Conservation (phyloP, 177 flowering plant species). For the Telopea speciosissima region DNA sequence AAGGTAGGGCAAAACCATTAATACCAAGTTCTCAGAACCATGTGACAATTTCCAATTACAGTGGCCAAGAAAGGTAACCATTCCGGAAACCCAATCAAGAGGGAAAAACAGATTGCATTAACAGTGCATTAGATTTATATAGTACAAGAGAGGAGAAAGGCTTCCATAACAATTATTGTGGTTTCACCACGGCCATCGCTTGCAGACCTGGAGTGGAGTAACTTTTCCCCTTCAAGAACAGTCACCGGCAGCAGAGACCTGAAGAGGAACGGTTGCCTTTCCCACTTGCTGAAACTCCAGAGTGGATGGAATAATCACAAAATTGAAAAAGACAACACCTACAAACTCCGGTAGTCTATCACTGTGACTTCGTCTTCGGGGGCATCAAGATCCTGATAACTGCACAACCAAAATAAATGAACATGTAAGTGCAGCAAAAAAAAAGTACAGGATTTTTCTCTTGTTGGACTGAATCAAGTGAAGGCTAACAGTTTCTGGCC, state of each 20-base stretch:
- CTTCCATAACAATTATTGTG: background rate
- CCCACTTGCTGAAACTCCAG: background rate
- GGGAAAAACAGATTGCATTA: background rate
- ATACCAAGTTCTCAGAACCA: background rate
- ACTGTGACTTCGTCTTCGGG: slow-evolving; percentile 99
- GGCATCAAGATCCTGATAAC: slow-evolving; percentile 96
- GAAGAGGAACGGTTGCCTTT: background rate
- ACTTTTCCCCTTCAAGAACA: too few relatives aligned
- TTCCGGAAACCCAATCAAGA: background rate
- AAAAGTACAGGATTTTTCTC: background rate
- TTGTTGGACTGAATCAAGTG: too few relatives aligned
- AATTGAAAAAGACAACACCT: slow-evolving; percentile 11
- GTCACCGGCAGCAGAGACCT: background rate
- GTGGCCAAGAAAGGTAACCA: background rate
- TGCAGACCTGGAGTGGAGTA: background rate
- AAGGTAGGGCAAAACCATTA: background rate
- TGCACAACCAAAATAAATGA: slow-evolving; percentile 27
- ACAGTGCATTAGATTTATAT: too few relatives aligned
- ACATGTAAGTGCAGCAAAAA: background rate
- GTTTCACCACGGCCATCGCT: background rate
- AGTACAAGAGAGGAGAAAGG: background rate
- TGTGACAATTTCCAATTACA: background rate
- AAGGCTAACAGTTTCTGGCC: background rate
- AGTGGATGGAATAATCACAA: background rate
- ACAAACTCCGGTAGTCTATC: slow-evolving; percentile 92